A percentile compares a stretch with the other conserved stretches of the same genome.
These are phyloP conservation scores for Hylodesmum podocarpum DNA, from an alignment of 306 rosid genomes.

Conservation along the genomic window DNA sequence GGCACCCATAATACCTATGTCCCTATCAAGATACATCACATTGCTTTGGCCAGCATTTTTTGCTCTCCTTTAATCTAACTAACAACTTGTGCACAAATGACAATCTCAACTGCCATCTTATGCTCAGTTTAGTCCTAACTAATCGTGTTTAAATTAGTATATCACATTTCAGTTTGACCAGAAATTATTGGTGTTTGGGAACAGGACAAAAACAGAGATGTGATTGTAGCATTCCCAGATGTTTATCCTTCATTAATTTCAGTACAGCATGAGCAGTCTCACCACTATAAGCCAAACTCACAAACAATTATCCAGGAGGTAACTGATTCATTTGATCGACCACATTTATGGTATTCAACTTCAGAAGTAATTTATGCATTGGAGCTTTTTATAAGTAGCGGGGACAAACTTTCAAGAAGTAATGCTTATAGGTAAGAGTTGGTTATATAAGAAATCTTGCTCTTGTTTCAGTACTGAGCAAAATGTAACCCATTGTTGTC, in stretches of 20 bases:
- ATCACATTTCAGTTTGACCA: conserved; percentile 11
- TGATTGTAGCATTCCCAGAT: conserved; percentile 87
- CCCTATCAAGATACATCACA: too few species aligned
- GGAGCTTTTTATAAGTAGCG: conserved; percentile 63
- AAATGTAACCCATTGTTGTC: not conserved
- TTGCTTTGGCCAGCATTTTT: conserved; percentile 17
- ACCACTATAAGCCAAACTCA: conserved; percentile 32
- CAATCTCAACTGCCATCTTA: not conserved
- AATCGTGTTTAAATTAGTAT: conserved; percentile 8
- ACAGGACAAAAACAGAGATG: conserved; percentile 92
- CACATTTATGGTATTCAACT: conserved; percentile 91
- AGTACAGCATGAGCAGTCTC: conserved; percentile 22
- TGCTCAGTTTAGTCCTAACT: conserved; percentile 19
- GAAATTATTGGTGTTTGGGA: conserved; percentile 30
- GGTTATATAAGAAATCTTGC: not conserved
- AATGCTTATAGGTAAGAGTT: conserved; percentile 58
- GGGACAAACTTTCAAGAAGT: conserved; percentile 59
- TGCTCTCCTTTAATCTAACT: not conserved
- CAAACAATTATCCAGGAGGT: conserved; percentile 35
- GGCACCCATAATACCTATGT: too few species aligned
- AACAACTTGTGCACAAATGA: not conserved
- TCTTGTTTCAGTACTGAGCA: not conserved
- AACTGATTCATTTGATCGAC: conserved; percentile 63
- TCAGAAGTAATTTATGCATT: conserved; percentile 74
- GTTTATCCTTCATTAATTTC: conserved; percentile 73